Percentiles rank a stretch among this genome's conserved stretches.
Conservation (phyloP, 2,329 filamentous ascomycete species). For the Trichoderma sp. region DNA sequence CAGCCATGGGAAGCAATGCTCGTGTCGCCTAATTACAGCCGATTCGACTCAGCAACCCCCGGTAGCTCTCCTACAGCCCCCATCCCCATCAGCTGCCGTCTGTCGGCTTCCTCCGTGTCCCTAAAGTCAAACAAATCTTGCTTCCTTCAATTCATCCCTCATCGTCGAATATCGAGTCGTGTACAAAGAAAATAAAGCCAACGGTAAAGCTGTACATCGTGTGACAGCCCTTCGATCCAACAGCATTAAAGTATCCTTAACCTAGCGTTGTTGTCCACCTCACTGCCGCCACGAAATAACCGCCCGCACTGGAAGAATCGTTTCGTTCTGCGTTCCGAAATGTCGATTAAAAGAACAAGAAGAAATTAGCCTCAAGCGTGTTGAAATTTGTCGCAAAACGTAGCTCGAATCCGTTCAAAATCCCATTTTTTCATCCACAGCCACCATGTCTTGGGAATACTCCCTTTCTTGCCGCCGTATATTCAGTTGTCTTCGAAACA, state of each 20-base stretch:
- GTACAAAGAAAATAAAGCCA: constrained; percentile 20
- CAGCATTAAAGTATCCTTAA: constrained; percentile 14
- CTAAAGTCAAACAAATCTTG: not conserved
- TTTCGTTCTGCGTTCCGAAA: not conserved
- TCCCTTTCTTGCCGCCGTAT: not conserved
- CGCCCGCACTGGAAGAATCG: not conserved
- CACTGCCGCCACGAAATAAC: not conserved
- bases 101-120: not conserved
- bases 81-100: not conserved
- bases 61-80: not conserved
- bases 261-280: not conserved
- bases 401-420: not conserved
- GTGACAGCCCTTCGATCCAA: constrained; percentile 15
- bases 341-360: not conserved
- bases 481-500: constrained; percentile 14
- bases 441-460: not conserved
- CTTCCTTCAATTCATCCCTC: constrained; percentile 3
- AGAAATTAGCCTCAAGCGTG: not conserved
- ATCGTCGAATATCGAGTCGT: constrained; percentile 12
- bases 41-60: not conserved
- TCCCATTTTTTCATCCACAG: not conserved
- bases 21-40: constrained; percentile 14
- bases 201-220: constrained; percentile 15
- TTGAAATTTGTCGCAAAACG: not conserved
- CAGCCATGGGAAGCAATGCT: constrained; percentile 21